These are phyloP conservation scores for Lojkania enalia DNA, from an alignment of 2,329 filamentous ascomycete species.

Conservation along the genomic window DNA sequence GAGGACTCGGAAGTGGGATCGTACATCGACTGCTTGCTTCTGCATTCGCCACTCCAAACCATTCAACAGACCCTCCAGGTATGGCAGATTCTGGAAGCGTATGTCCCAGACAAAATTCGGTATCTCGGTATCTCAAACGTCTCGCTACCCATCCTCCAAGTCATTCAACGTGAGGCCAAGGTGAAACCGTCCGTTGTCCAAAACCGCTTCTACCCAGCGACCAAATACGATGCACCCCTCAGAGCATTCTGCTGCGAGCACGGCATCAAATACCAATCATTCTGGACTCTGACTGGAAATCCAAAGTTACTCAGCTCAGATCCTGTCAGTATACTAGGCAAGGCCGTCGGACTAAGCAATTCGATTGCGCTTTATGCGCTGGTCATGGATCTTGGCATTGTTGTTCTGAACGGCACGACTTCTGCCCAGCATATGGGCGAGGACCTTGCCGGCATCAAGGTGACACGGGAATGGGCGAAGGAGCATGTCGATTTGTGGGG, in stretches of 20 bases:
- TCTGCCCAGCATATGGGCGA: constrained; percentile 55
- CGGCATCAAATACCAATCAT: constrained; percentile 60
- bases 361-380: constrained; percentile 59
- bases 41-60: constrained; percentile 60
- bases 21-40: constrained; percentile 62
- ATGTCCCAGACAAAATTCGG: constrained; percentile 66
- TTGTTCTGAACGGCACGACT: constrained; percentile 61
- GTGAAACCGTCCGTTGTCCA: constrained; percentile 69
- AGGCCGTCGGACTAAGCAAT: constrained; percentile 45
- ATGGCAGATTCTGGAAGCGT: constrained; percentile 68
- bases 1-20: constrained; percentile 41
- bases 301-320: constrained; percentile 53
- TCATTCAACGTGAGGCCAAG: constrained; percentile 52
- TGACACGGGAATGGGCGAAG: constrained; percentile 49
- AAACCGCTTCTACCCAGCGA: constrained; percentile 70
- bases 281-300: constrained; percentile 66
- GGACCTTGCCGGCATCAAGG: constrained; percentile 53
- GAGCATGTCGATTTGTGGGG: constrained; percentile 56
- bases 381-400: constrained; percentile 57
- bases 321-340: constrained; percentile 57
- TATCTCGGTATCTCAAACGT: constrained; percentile 77
- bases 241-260: constrained; percentile 60
- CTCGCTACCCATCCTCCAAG: constrained; percentile 59
- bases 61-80: constrained; percentile 61
- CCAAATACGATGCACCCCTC: constrained; percentile 62